Evolutionary conservation across 2,329 filamentous ascomycete species (phyloP).

Genomic region (Graphiopsis chlorocephala): DNA sequence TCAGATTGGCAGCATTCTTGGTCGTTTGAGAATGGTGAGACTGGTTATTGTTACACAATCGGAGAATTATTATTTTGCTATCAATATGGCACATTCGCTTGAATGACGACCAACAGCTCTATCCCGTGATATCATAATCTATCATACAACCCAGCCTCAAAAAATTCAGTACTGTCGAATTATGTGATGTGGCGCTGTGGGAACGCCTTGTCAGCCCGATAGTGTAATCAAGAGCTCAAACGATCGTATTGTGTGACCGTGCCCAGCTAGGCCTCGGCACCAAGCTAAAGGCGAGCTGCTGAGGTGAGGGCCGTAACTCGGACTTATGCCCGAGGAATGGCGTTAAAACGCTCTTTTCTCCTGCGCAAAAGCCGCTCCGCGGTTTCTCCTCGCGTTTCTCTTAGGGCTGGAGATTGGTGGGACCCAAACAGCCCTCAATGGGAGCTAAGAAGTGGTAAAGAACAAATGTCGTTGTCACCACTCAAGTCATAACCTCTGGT

Average conservation of each 20-base stretch:
- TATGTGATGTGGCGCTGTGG: not conserved
- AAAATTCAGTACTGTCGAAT: slow-evolving; percentile 6
- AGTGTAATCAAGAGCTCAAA: not conserved
- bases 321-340: not conserved
- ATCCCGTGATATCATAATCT: slow-evolving; percentile 5
- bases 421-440: slow-evolving; percentile 6
- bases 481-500: slow-evolving; percentile 22
- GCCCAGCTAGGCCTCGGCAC: not conserved
- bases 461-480: not conserved
- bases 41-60: not conserved
- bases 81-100: not conserved
- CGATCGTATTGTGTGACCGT: not conserved
- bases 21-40: not conserved
- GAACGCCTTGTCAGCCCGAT: not conserved
- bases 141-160: slow-evolving; percentile 3
- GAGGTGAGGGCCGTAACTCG: not conserved
- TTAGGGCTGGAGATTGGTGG: slow-evolving; percentile 3
- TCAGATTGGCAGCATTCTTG: not conserved
- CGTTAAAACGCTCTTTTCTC: not conserved
- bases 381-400: slow-evolving; percentile 1
- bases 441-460: not conserved
- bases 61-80: not conserved
- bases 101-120: not conserved
- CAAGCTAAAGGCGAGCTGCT: not conserved
- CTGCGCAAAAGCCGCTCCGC: slow-evolving; percentile 4